Evolutionary conservation across 306 rosid genomes (phyloP).

Genomic region (Dryas drummondii): DNA sequence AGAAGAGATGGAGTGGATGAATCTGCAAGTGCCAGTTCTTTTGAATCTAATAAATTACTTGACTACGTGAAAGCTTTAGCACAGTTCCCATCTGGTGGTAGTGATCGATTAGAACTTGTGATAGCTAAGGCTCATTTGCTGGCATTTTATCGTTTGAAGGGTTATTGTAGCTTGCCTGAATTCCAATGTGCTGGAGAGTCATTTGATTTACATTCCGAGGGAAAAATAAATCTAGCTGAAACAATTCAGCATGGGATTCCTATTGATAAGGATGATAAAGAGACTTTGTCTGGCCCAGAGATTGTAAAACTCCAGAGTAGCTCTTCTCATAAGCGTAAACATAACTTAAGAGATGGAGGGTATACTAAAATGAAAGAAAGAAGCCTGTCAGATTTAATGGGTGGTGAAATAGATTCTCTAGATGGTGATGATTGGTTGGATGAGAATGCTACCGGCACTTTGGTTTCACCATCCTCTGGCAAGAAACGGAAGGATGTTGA

Average conservation of each 20-base stretch:
- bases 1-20: conserved; percentile 52
- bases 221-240: conserved; percentile 32
- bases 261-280: conserved; percentile 39
- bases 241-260: conserved; percentile 40
- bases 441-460: conserved; percentile 34
- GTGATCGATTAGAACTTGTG: conserved; percentile 64
- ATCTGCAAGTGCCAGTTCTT: conserved; percentile 50
- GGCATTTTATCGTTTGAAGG: conserved; percentile 69
- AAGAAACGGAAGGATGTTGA: conserved; percentile 59
- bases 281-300: conserved; percentile 35
- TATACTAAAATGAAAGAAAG: conserved; percentile 62
- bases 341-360: conserved; percentile 54
- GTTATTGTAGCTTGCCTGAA: conserved; percentile 72
- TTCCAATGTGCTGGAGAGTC: conserved; percentile 59
- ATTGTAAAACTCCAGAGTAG: conserved; percentile 35
- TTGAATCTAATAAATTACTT: conserved; percentile 56
- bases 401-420: conserved; percentile 41
- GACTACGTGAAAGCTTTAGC: conserved; percentile 60
- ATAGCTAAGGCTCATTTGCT: conserved; percentile 83
- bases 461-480: conserved; percentile 39
- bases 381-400: conserved; percentile 75
- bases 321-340: conserved; percentile 69
- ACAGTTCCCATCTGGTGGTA: conserved; percentile 50
- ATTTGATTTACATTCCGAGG: conserved; percentile 40
- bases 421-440: conserved; percentile 52